phyloP scores from a whole-genome alignment of 1,284 basidiomycete species.

The Peniophora sp. region DNA sequence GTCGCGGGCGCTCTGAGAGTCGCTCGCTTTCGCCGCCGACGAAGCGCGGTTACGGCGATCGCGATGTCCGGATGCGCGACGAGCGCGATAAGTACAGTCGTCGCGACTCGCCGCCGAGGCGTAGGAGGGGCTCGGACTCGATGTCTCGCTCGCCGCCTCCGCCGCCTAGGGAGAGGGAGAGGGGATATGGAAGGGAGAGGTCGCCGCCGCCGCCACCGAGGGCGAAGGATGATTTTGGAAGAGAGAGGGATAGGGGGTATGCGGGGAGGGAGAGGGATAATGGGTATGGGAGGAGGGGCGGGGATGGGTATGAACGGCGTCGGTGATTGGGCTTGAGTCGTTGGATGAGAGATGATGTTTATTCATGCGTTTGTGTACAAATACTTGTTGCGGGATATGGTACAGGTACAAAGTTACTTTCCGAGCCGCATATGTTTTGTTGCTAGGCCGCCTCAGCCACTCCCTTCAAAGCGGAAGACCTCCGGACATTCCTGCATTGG shows the following conservation, averaged over 20 bases:
- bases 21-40: conserved; percentile 9
- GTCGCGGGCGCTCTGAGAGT: conserved; percentile 5
- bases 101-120: conserved; percentile 1
- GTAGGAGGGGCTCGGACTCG: background rate
- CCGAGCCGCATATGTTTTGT: too few relatives aligned
- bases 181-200: conserved; percentile 14
- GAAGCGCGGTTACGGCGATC: conserved; percentile 2
- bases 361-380: background rate
- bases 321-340: background rate
- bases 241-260: background rate
- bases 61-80: conserved; percentile 5
- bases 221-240: conserved; percentile 1
- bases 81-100: conserved; percentile 12
- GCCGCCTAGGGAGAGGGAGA: conserved; percentile 9
- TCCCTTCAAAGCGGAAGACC: conserved; percentile 65
- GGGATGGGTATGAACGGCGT: background rate
- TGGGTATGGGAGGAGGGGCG: background rate
- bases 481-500: conserved; percentile 47
- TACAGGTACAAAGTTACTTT: background rate
- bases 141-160: background rate
- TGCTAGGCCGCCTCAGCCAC: background rate
- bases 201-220: background rate
- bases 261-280: background rate
- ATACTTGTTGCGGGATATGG: background rate
- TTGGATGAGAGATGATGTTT: background rate